Percentiles rank a stretch among this genome's conserved stretches.
phyloP scores from a whole-genome alignment of 2,329 filamentous ascomycete species.

The Hymenoscyphus scutula region DNA sequence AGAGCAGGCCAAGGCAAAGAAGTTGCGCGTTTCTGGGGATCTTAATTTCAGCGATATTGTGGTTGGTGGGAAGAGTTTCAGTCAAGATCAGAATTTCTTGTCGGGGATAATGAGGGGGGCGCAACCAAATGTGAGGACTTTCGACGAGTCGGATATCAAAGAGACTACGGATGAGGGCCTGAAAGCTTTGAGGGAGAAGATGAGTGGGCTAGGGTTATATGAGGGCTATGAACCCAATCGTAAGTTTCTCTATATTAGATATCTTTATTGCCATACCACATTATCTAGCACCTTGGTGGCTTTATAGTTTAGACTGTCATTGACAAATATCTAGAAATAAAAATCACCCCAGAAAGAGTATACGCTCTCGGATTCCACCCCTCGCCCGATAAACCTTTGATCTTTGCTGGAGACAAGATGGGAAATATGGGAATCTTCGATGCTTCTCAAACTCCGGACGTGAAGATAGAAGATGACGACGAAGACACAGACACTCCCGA shows the following conservation, averaged over 20 bases:
- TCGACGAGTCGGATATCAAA: constrained; percentile 78
- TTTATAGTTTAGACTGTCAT: constrained; percentile 2
- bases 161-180: constrained; percentile 76
- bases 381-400: constrained; percentile 75
- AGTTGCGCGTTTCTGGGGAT: constrained; percentile 62
- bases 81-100: constrained; percentile 64
- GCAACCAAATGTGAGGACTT: constrained; percentile 79
- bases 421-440: constrained; percentile 91
- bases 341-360: constrained; percentile 82
- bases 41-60: constrained; percentile 74
- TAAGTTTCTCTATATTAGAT: constrained; percentile 39
- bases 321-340: constrained; percentile 62
- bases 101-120: constrained; percentile 65
- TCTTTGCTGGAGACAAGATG: constrained; percentile 93
- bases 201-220: constrained; percentile 77
- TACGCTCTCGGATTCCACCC: constrained; percentile 91
- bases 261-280: background rate
- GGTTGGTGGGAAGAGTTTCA: constrained; percentile 76
- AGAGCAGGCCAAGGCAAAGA: constrained; percentile 58
- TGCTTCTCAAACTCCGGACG: constrained; percentile 65
- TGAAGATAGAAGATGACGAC: constrained; percentile 59
- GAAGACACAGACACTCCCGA: constrained; percentile 63
- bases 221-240: constrained; percentile 79
- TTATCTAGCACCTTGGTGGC: background rate
- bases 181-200: constrained; percentile 68